Base-by-base conservation (phyloP, 768 basidiomycete species). In the Xerocomellus intermedius region DNA sequence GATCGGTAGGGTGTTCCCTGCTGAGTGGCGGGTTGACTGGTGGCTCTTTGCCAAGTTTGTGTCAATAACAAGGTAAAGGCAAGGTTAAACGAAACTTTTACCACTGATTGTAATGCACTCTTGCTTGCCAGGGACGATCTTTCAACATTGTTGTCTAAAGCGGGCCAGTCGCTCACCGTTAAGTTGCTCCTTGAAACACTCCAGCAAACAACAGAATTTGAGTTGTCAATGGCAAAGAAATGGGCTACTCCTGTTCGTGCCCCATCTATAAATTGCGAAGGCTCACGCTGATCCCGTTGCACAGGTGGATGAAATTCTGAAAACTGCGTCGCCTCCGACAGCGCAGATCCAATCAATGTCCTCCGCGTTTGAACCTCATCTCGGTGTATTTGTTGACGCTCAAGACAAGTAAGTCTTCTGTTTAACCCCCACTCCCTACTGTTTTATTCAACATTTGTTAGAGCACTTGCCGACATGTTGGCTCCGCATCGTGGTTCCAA, bases 311-410 rank as follows among this genome's bases (percentile, higher is more conserved):
- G 84, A 86, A 17, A 86, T 91, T 46, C 69, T 92, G 21, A 79
- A 79, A 51, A 69, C 74, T 8, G 79, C 80, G 0, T 78, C 84
- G 36, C 59, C 78, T 9, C 77, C 83, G 13, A 70, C 82, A 35
- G 71, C 80, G 21, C 78, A 79, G n/a, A 60, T 66, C 26, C 87
- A 82, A 63, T 76, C 87, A 1, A 89, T 99, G 39, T 89, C 93
- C 0, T 81, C 87, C n/a, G 86, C 92, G 6, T 98, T 98, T 65
- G 96, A 98, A 56, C 82, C 89, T 0, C 89, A 97, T 70, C 91
- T 98, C 79, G 79, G 84, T 24, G 84, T 99, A 37, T 98, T 96
- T 64, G 87, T 98, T 42, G 92, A 97, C 53, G 94, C 97, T 32
- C 97, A 98, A 68, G 94, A 98, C 78, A 93, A 88, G 94, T 78